phyloP scores from a whole-genome alignment of 495 filamentous ascomycete genomes.

The Parathielavia hyrcaniae region DNA sequence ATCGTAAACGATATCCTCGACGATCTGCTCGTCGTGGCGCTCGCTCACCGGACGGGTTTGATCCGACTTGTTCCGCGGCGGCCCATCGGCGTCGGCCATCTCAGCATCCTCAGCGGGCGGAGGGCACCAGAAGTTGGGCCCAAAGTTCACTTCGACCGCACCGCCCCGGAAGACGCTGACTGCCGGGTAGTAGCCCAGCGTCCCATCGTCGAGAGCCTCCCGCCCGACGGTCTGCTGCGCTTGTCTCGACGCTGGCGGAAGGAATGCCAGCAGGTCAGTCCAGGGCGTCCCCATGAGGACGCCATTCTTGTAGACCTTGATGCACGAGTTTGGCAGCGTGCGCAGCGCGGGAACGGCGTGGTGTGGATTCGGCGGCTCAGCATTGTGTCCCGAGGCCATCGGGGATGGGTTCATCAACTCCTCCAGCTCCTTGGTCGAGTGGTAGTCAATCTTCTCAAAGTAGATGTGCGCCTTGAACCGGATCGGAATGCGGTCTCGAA shows the following conservation, averaged over 20 bases:
- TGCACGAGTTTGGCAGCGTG: conserved; percentile 77
- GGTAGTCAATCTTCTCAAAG: conserved; percentile 93
- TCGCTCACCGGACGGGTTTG: conserved; percentile 59
- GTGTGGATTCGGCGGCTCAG: conserved; percentile 57
- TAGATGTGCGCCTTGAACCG: conserved; percentile 87
- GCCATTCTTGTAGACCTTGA: conserved; percentile 91
- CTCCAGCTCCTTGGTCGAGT: conserved; percentile 80
- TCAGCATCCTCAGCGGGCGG: conserved; percentile 55
- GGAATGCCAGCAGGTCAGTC: conserved; percentile 80
- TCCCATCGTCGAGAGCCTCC: conserved; percentile 82
- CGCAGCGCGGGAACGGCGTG: conserved; percentile 66
- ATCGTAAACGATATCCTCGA: conserved; percentile 88
- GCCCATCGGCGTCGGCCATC: conserved; percentile 40
- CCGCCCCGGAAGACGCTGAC: conserved; percentile 88
- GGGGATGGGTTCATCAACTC: conserved; percentile 72
- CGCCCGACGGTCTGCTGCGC: conserved; percentile 66
- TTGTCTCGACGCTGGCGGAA: conserved; percentile 83
- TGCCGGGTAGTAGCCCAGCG: conserved; percentile 91
- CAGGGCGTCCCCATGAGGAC: conserved; percentile 79
- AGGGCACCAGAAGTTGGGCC: conserved; percentile 82
- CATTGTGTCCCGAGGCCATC: conserved; percentile 38
- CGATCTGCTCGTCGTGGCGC: conserved; percentile 88
- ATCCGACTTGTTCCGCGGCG: conserved; percentile 11
- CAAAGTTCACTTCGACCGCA: conserved; percentile 86
- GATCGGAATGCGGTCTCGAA: conserved; percentile 90